phyloP scores from a whole-genome alignment of 768 basidiomycete species.

The Imleria badia region DNA sequence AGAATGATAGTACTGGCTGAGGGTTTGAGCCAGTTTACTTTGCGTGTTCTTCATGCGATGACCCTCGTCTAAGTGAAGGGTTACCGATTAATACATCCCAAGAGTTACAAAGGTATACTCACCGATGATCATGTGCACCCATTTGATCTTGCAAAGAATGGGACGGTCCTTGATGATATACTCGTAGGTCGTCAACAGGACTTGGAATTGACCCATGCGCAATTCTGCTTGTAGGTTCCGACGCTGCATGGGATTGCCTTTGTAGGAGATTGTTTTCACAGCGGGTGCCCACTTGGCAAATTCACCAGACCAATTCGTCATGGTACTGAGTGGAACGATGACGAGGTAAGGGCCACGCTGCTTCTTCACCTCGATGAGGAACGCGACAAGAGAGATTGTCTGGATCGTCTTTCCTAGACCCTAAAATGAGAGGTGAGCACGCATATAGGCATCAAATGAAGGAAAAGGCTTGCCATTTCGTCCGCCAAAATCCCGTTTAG shows the following conservation, averaged over 20 bases:
- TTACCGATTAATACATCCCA: constrained; percentile 2
- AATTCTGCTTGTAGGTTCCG: constrained; percentile 76
- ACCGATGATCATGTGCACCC: constrained; percentile 98
- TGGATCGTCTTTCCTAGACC: constrained; percentile 96
- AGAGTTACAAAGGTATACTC: constrained; percentile 13
- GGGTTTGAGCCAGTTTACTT: constrained; percentile 86
- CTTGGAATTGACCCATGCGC: constrained; percentile 82
- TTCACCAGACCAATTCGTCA: constrained; percentile 97
- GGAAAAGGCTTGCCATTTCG: constrained; percentile 66
- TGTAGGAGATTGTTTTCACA: constrained; percentile 81
- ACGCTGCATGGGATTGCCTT: constrained; percentile 85
- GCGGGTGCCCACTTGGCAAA: constrained; percentile 96
- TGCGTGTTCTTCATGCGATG: constrained; percentile 97
- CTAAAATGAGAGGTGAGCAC: constrained; percentile 36
- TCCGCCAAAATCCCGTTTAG: constrained; percentile 94
- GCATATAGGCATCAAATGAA: constrained; percentile 1
- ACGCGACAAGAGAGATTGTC: constrained; percentile 92
- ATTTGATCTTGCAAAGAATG: constrained; percentile 84
- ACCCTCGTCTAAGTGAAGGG: constrained; percentile 68
- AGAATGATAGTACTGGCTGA: constrained; percentile 90
- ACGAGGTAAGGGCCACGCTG: constrained; percentile 95
- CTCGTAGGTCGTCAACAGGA: constrained; percentile 92
- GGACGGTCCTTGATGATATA: constrained; percentile 99
- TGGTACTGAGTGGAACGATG: constrained; percentile 92
- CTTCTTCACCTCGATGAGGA: constrained; percentile 88